Percentiles rank a stretch among this genome's conserved stretches.
Evolutionary conservation across 176 grass and related monocot genomes (phyloP).

Genomic region (Juncus inflexus): DNA sequence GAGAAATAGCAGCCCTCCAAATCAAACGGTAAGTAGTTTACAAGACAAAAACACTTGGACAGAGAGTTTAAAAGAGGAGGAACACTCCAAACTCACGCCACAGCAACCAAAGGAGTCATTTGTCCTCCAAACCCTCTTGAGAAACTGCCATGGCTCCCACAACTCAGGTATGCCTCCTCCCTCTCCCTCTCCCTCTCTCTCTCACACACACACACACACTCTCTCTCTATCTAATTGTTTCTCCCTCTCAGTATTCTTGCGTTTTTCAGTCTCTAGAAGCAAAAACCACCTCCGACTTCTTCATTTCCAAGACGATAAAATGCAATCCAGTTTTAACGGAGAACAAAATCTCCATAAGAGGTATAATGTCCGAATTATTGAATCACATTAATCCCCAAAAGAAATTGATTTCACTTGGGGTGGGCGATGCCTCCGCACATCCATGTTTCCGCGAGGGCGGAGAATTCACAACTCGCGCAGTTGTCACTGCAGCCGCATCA

Average conservation of each 20-base stretch:
- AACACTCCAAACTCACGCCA: too few species aligned
- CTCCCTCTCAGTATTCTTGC: not conserved
- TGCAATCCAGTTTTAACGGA: conserved; percentile 66
- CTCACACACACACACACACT: too few species aligned
- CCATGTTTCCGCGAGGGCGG: conserved; percentile 58
- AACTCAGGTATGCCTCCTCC: conserved; percentile 20
- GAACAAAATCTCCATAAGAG: conserved; percentile 63
- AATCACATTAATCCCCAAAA: conserved; percentile 12
- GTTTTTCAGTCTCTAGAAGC: conserved; percentile 20
- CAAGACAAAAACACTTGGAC: too few species aligned
- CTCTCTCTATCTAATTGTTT: not conserved
- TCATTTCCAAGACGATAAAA: conserved; percentile 10
- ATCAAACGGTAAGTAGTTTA: too few species aligned
- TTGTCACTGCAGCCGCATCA: conserved; percentile 35
- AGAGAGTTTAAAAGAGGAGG: too few species aligned
- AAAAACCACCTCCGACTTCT: not conserved
- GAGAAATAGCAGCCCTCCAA: too few species aligned
- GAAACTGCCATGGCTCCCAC: conserved; percentile 17
- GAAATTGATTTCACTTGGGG: conserved; percentile 68
- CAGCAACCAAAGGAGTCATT: too few species aligned
- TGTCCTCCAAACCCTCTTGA: not conserved
- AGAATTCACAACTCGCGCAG: conserved; percentile 46
- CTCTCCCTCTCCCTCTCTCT: not conserved
- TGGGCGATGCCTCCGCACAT: conserved; percentile 72
- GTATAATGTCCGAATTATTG: conserved; percentile 54